Evolutionary conservation across 2,329 filamentous ascomycete genomes (phyloP), one percentile per base, ranked within the genome.

Genomic region (Verticillium alfalfae): DNA sequence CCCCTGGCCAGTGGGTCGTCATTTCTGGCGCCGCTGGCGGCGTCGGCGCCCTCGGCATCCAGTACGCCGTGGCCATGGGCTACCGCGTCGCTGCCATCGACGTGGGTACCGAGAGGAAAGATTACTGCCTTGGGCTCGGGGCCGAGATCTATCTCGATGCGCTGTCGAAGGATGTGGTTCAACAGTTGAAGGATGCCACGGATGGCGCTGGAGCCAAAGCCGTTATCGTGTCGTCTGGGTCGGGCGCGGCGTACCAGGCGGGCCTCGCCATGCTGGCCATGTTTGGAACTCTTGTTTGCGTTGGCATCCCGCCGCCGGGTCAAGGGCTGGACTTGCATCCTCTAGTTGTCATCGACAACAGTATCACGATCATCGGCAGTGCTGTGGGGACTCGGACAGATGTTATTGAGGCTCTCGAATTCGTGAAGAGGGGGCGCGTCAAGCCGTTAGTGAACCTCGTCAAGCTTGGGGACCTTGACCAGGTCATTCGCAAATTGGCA

Each of bases 1-100:
- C 62, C 0, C 72, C 73, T 0, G 76, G 77, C 2, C 68, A 74
- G 59, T 77, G 70, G 69, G 63, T 78, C 1, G 74, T 70, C 1
- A 68, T 80, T 6, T 68, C 71, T 0, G 78, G 77, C 2, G 77
- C 70, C 2, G 76, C 71, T 0, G 77, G 77, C 5, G 78, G 78
- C 1, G 74, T 79, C 1, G 77, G 76, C 0, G 70, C 71, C 5
- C 63, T 79, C 34, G 76, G 71, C 0, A 68, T 79, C 2, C 70
- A 74, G 38, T 79, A 71, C 60, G 78, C 75, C 1, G 71, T 68
- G 52, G 73, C 77, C 0, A 79, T 79, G 77, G 78, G 78, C 1
- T 75, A 74, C 37, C 72, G 73, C 0, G 72, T 77, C 0, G 70
- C 77, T 31, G 76, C 75, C 7, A 65, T 79, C 16, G 77, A 80